Evolutionary conservation across 129 eudicot genomes (phyloP), one percentile per base, ranked within the genome.

Genomic region (Chrysanthemum seticuspe): DNA sequence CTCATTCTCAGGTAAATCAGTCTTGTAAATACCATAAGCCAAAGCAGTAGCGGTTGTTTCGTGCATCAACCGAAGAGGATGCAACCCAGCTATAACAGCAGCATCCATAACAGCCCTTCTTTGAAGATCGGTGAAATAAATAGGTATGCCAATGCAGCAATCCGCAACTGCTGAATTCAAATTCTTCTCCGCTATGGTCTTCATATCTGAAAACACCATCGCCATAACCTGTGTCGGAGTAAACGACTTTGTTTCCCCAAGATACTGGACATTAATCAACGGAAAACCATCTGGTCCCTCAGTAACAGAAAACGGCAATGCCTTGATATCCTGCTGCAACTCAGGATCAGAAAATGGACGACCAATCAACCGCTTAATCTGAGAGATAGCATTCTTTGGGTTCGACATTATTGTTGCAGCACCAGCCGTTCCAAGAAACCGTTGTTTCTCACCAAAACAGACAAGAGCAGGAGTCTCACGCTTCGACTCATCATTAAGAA

Each of bases 1-100:
- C 31, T 93, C 97, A 60, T 81, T 87, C 76, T 93, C 98, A 2
- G 98, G 98, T 49, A 93, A 83, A 53, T 93, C 98, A 1, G 92
- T 90, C 78, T 90, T 93, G 62, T 93, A 93, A 2, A 90, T 93
- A 63, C 98, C 98, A 73, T 93, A 93, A 4, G 98, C 98, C 19
- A 93, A 66, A 76, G 98, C 97, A 62, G 97, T 90, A 9, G 98
- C 95, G 0, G 98, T 93, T 1, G 98, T 93, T 75, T 93, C 98
- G 49, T 93, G 98, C 82, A 93, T 76, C 66, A 92, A 85, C 14
- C 86, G 87, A 15, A 92, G 76, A 76, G 98, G 98, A 79, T 86
- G 96, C 78, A 93, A 68, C 0, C 98, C 98, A 10, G 93, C 98
- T 58, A 92, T 92, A 1, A 84, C 82, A 58, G 98, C 98, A 12